Evolutionary conservation across 2,329 filamentous ascomycete species (phyloP).

Genomic region (Cladosporium halotolerans): DNA sequence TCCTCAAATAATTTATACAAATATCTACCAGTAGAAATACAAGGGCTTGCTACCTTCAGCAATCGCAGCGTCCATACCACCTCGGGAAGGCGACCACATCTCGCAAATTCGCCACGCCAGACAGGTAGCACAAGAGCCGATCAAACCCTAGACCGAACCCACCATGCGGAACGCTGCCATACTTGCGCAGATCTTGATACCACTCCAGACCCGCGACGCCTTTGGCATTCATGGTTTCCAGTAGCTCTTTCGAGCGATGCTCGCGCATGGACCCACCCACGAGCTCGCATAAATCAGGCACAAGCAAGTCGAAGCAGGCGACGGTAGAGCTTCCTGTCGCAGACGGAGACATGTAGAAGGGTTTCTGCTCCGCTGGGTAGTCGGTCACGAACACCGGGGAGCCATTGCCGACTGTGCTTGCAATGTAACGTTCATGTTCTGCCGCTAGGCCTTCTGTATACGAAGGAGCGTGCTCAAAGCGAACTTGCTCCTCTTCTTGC

Average conservation of each 20-base stretch:
- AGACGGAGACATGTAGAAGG: slow-evolving; percentile 77
- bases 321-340: slow-evolving; percentile 13
- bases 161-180: slow-evolving; percentile 86
- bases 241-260: slow-evolving; percentile 62
- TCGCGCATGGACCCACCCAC: slow-evolving; percentile 87
- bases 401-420: slow-evolving; percentile 56
- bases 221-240: slow-evolving; percentile 63
- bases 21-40: too few relatives aligned
- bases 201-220: slow-evolving; percentile 62
- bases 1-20: too few relatives aligned
- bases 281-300: slow-evolving; percentile 80
- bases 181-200: slow-evolving; percentile 83
- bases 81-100: slow-evolving; percentile 84
- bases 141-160: slow-evolving; percentile 90
- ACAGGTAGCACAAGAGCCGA: slow-evolving; percentile 74
- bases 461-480: slow-evolving; percentile 61
- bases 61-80: slow-evolving; percentile 48
- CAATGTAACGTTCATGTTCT: slow-evolving; percentile 88
- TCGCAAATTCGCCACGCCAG: slow-evolving; percentile 73
- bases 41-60: slow-evolving; percentile 14
- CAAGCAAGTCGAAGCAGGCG: slow-evolving; percentile 83
- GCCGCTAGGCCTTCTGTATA: slow-evolving; percentile 75
- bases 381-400: slow-evolving; percentile 84
- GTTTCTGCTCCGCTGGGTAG: slow-evolving; percentile 83
- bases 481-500: slow-evolving; percentile 38